phyloP scores from a whole-genome alignment of 2,329 filamentous ascomycete genomes.

The Diaporthe citri region DNA sequence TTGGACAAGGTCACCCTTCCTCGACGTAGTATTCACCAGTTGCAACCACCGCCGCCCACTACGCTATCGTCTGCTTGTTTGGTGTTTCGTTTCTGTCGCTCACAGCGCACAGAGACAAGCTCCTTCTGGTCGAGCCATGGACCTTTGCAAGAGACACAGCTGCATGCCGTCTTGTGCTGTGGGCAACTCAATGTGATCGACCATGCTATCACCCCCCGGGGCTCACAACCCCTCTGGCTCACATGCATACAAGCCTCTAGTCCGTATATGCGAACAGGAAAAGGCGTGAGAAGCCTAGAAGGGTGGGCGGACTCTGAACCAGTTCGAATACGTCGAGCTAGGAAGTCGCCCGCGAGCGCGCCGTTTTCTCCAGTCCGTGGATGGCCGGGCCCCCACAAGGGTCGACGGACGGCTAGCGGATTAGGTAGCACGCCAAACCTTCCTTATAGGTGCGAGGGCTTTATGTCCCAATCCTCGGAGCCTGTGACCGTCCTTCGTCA shows the following conservation, averaged over 20 bases:
- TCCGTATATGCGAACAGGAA: background rate
- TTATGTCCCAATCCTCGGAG: background rate
- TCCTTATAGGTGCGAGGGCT: background rate
- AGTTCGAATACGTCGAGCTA: background rate
- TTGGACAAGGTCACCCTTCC: constrained; percentile 13
- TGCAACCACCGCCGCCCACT: background rate
- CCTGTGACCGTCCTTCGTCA: background rate
- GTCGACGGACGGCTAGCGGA: background rate
- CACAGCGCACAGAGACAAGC: background rate
- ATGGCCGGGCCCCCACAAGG: background rate
- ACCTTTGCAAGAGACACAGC: background rate
- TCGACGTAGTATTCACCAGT: background rate
- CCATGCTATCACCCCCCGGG: background rate
- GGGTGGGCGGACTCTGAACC: background rate
- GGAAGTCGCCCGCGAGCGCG: background rate
- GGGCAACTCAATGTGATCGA: background rate
- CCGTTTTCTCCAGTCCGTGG: background rate
- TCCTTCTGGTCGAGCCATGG: background rate
- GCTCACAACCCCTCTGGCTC: too few species aligned
- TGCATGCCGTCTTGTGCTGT: background rate
- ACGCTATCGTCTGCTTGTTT: background rate
- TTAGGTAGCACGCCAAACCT: background rate
- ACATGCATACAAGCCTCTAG: background rate
- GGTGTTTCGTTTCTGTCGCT: background rate
- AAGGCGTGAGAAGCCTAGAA: background rate